Conservation (phyloP, 2,329 filamentous ascomycete genomes). For the Chrysoporthe puriensis region DNA sequence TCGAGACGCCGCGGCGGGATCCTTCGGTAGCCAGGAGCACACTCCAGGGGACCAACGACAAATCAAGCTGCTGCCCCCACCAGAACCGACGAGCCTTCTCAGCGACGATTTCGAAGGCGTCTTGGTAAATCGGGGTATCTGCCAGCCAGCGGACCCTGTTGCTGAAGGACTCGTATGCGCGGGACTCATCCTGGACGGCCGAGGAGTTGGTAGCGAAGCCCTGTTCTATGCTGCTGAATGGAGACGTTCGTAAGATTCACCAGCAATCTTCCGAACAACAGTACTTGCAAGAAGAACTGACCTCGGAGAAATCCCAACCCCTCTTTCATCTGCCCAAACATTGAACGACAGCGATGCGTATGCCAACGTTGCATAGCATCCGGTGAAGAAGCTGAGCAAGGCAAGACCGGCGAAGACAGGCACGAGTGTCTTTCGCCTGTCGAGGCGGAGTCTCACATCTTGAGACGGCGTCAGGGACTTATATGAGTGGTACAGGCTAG, state of each 20-base stretch:
- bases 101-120: conserved; percentile 58
- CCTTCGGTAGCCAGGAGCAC: conserved; percentile 63
- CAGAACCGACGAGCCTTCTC: conserved; percentile 60
- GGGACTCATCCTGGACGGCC: neutral
- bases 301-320: conserved; percentile 37
- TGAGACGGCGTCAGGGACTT: conserved; percentile 40
- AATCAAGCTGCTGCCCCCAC: conserved; percentile 65
- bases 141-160: conserved; percentile 56
- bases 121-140: conserved; percentile 54
- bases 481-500: conserved; percentile 42
- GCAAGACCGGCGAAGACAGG: conserved; percentile 42
- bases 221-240: neutral
- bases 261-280: conserved; percentile 18
- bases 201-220: conserved; percentile 14
- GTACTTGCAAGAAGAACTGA: conserved; percentile 23
- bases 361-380: conserved; percentile 36
- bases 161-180: conserved; percentile 30
- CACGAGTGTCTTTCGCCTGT: conserved; percentile 39
- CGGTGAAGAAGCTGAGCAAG: conserved; percentile 35
- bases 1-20: conserved; percentile 57
- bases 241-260: neutral
- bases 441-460: conserved; percentile 41
- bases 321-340: conserved; percentile 44
- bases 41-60: conserved; percentile 58
- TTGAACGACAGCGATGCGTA: conserved; percentile 42